Base-by-base conservation (phyloP, 225 moss, liverwort and hornwort species). In the Pseudisothecium myosuroides region DNA sequence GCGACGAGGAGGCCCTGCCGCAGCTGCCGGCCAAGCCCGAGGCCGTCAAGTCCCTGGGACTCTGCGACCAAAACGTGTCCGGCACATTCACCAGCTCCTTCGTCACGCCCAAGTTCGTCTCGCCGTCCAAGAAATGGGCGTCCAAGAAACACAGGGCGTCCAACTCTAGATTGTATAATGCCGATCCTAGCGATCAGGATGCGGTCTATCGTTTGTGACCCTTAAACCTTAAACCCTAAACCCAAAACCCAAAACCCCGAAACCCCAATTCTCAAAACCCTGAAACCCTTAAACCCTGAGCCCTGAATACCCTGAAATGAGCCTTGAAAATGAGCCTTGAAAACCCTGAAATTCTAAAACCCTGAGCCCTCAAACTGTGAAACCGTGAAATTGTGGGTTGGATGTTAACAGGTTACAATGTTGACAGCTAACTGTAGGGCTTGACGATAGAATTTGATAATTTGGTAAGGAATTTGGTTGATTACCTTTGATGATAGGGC, bases 81-180 rank as follows among this genome's bases (percentile, higher is more conserved):
- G 93, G 93, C 27, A 84, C 81, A 20, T 94, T 94, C 89, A 90
- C 88, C 12, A 94, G 91, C 90, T 87, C 92, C 41, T 92, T 92
- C 80, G 92, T 91, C 36, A 90, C 93, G 24, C 89, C 91, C 26
- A 94, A 90, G 82, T 89, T 66, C 52, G 83, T 91, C 31, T 80
- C 90, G 32, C 81, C 93, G 14, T 71, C 83, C 11, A 91, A 83
- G 88, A 91, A 22, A 74, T 80, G 73, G 91, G 9, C 17, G 6
- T 67, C 86, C 6, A 88, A 83, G 64, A 93, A 86, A 32, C 8
- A 81, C 32, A 67, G n/a, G 23, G 55, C 83, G 18, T 11, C 86
- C 5, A 23, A 56, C 58, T 47, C 83, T 63, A 69, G 11, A 39
- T 58, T 59, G 47, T n/a, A 29, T 2, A 55, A 1, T 11, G 0